Percentiles rank a stretch among this genome's conserved stretches.
These are phyloP conservation scores for Acrocalymma vagum DNA, from an alignment of 2,329 filamentous ascomycete genomes.

Conservation along the genomic window DNA sequence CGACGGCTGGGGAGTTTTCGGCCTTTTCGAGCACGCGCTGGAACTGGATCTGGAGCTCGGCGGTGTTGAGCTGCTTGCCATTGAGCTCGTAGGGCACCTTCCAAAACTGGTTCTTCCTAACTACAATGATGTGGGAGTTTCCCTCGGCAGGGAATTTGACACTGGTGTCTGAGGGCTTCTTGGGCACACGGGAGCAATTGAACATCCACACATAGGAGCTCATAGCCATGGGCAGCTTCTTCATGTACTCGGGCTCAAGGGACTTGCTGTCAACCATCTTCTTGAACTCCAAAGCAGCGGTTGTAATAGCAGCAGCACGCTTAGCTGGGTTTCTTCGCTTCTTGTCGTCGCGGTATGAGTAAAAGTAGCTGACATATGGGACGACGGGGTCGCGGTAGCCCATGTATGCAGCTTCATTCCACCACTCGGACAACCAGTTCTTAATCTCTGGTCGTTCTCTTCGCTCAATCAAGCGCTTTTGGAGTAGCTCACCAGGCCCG, in stretches of 20 bases:
- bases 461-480: constrained; percentile 84
- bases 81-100: constrained; percentile 84
- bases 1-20: constrained; percentile 76
- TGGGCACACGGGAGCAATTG: constrained; percentile 87
- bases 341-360: constrained; percentile 95
- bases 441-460: constrained; percentile 81
- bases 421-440: constrained; percentile 99
- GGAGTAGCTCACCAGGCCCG: constrained; percentile 81
- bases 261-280: constrained; percentile 82
- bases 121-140: constrained; percentile 86
- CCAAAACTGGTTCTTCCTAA: constrained; percentile 98
- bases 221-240: constrained; percentile 97
- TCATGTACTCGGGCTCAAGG: constrained; percentile 98
- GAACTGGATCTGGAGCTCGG: constrained; percentile 92
- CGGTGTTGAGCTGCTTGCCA: constrained; percentile 85
- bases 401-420: constrained; percentile 95
- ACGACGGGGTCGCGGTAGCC: constrained; percentile 94
- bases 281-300: constrained; percentile 91
- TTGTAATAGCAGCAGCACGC: constrained; percentile 89
- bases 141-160: constrained; percentile 78
- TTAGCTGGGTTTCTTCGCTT: constrained; percentile 87
- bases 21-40: constrained; percentile 81
- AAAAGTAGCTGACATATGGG: constrained; percentile 99
- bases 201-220: constrained; percentile 99
- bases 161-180: constrained; percentile 81